Base-by-base conservation (phyloP, 495 filamentous ascomycete genomes). In the Schizothecium vesticola region DNA sequence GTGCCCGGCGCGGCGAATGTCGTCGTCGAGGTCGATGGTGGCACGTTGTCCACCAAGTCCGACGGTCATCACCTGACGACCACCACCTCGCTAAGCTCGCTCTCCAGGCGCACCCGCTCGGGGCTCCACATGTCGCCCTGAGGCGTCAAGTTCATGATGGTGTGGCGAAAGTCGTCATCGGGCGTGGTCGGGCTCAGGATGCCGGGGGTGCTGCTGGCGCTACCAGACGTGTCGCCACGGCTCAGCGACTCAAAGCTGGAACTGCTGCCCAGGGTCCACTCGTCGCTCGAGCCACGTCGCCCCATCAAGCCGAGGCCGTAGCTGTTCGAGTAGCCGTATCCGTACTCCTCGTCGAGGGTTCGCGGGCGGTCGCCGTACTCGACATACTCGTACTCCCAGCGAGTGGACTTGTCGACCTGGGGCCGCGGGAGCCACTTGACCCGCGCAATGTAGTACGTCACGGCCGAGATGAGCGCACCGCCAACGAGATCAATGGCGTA, bases 331-430 rank as follows among this genome's bases (percentile, higher is more conserved):
- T 67, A 59, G 33, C 69, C 69, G 59, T 74, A 77, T 28, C 77
- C 79, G 51, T 74, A 69, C 68, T 81, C 80, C 67, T 83, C 81
- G 61, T 80, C 79, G 7, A 72, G n/a, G 9, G 69, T 58, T 64
- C 72, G 75, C 55, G 76, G 74, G 58, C 76, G 74, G 64, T 84
- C 79, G 63, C 94, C 94, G 58, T 88, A 75, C 76, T 97, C 94
- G 59, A 93, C 87, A 72, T 95, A 97, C 75, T 97, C 94, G 80
- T 97, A 97, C 72, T 97, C 90, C 94, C 94, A 97, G 36, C 94
- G 88, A 78, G 90, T 91, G 67, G 81, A 86, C 84, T 97, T 97
- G 78, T 91, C 92, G 31, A 80, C 72, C 77, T 97, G 94, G 55
- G 88, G 80, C 25, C 92, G 86, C 1, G 94, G 92, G 16, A 97